phyloP scores from a whole-genome alignment of 2,329 filamentous ascomycete genomes.

The Cladobotryum protrusum region DNA sequence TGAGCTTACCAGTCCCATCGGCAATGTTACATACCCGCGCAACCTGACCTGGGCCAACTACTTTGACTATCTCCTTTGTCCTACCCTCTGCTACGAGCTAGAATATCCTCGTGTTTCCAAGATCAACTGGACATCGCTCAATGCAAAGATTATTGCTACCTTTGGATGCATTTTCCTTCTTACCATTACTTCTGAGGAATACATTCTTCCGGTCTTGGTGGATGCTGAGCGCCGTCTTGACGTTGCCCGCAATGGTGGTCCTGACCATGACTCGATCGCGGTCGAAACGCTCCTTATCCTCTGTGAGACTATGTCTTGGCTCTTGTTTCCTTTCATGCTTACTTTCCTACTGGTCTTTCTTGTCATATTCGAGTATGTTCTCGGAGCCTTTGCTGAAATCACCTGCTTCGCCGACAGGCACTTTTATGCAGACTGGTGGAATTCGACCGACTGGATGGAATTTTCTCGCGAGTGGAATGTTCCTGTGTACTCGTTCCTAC shows the following conservation, averaged over 20 bases:
- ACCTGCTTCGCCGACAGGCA: slow-evolving; percentile 88
- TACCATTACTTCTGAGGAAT: slow-evolving; percentile 86
- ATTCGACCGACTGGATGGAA: slow-evolving; percentile 84
- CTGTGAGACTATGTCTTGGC: slow-evolving; percentile 80
- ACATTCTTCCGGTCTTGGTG: slow-evolving; percentile 82
- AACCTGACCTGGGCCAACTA: slow-evolving; percentile 84
- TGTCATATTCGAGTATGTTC: slow-evolving; percentile 95
- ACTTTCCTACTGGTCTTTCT: slow-evolving; percentile 93
- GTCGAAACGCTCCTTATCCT: slow-evolving; percentile 73
- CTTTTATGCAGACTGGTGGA: slow-evolving; percentile 80
- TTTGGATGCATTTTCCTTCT: slow-evolving; percentile 96
- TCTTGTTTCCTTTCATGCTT: slow-evolving; percentile 96
- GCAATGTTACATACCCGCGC: slow-evolving; percentile 80
- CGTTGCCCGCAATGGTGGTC: slow-evolving; percentile 17
- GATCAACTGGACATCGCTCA: slow-evolving; percentile 75
- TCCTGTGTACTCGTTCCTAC: slow-evolving; percentile 93
- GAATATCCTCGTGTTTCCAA: slow-evolving; percentile 78
- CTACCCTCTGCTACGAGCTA: slow-evolving; percentile 94
- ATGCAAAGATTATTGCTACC: slow-evolving; percentile 79
- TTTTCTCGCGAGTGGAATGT: slow-evolving; percentile 97
- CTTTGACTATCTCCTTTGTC: slow-evolving; percentile 80
- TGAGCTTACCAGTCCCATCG: slow-evolving; percentile 86
- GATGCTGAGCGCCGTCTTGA: slow-evolving; percentile 57
- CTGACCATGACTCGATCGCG: slow-evolving; percentile 26
- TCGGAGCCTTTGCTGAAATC: slow-evolving; percentile 91